These are phyloP conservation scores for Candida maltosa DNA, from an alignment of 805 yeast species.

Conservation along the genomic window DNA sequence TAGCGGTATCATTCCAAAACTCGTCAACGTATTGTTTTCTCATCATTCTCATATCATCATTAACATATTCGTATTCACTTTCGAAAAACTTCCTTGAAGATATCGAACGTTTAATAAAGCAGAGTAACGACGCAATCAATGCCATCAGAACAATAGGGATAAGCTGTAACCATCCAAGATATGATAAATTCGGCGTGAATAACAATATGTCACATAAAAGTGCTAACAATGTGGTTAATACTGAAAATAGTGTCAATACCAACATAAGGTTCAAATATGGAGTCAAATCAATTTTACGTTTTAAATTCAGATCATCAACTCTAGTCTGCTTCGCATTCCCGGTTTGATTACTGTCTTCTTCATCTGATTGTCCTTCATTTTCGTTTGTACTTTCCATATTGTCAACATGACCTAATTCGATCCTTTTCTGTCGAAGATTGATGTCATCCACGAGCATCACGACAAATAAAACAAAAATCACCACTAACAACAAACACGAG, in stretches of 20 bases:
- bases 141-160: constrained; percentile 67
- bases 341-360: constrained; percentile 1
- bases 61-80: constrained; percentile 21
- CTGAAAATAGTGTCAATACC: constrained; percentile 62
- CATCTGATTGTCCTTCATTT: background rate
- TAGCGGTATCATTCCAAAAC: constrained; percentile 24
- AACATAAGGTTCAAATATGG: constrained; percentile 49
- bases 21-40: constrained; percentile 12
- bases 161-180: constrained; percentile 84
- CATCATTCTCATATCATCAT: constrained; percentile 32
- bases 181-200: constrained; percentile 70
- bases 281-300: constrained; percentile 14
- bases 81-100: constrained; percentile 45
- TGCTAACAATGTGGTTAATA: constrained; percentile 65
- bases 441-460: constrained; percentile 8
- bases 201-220: constrained; percentile 79
- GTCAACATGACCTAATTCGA: too few species aligned
- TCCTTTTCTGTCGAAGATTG: too few species aligned
- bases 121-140: constrained; percentile 58
- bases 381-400: too few species aligned
- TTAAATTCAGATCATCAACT: too few species aligned
- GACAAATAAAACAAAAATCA: constrained; percentile 9
- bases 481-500: constrained; percentile 17
- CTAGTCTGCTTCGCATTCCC: constrained; percentile 4
- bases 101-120: constrained; percentile 69